A percentile compares a stretch with the other conserved stretches of the same genome.
Evolutionary conservation across 768 basidiomycete genomes (phyloP).

Genomic region (Tulasnella sp.): DNA sequence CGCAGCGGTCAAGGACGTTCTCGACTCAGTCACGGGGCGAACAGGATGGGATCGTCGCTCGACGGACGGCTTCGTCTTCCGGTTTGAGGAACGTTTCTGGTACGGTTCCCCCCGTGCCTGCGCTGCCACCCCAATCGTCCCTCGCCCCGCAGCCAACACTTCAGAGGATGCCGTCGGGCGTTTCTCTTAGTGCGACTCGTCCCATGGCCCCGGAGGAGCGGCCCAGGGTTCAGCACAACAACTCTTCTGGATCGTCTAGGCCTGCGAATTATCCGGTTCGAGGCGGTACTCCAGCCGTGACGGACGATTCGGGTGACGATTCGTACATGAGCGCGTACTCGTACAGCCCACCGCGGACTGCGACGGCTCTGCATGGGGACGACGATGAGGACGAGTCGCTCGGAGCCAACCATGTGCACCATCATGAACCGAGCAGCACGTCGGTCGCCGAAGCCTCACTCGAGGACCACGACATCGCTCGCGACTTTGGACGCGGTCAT

Average conservation of each 20-base stretch:
- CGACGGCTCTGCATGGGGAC: neutral
- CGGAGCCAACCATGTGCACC: neutral
- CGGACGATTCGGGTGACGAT: slow-evolving; percentile 11
- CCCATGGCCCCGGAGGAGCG: slow-evolving; percentile 19
- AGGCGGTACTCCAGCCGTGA: neutral
- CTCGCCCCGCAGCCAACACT: slow-evolving; percentile 22
- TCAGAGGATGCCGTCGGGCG: slow-evolving; percentile 28
- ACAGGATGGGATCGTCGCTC: slow-evolving; percentile 9
- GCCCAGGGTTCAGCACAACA: neutral
- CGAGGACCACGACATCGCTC: slow-evolving; percentile 4
- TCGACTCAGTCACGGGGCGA: slow-evolving; percentile 1
- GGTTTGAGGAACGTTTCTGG: slow-evolving; percentile 26
- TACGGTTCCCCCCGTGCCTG: slow-evolving; percentile 9
- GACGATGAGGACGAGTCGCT: neutral
- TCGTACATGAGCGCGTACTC: slow-evolving; percentile 13
- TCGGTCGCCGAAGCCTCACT: slow-evolving; percentile 1
- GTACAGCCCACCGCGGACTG: slow-evolving; percentile 6
- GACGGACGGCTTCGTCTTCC: neutral
- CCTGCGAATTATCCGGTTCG: neutral
- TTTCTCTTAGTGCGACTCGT: slow-evolving; percentile 23
- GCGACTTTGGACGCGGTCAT: neutral
- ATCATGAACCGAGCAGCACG: neutral
- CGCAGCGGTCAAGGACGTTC: slow-evolving; percentile 17
- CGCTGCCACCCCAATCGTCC: slow-evolving; percentile 21
- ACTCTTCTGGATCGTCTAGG: neutral